phyloP scores from a whole-genome alignment of 2,329 filamentous ascomycete genomes.

The Sarocladiaceae sp. region DNA sequence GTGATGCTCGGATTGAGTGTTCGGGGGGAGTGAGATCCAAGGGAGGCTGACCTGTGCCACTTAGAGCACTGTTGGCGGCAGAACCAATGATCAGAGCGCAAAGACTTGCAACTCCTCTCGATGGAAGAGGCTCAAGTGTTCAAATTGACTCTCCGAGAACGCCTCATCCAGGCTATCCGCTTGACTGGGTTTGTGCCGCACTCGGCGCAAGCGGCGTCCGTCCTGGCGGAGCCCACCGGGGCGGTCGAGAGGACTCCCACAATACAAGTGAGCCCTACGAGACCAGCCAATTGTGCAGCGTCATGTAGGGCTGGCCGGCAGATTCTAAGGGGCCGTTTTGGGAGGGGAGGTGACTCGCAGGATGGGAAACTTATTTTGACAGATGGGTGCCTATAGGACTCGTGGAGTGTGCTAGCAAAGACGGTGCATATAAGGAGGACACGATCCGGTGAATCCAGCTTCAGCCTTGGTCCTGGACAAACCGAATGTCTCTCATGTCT shows the following conservation, averaged over 20 bases:
- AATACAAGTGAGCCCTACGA: not conserved
- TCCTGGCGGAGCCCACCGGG: not conserved
- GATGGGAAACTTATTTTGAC: not conserved
- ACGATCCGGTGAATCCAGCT: not conserved
- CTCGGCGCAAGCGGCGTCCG: not conserved
- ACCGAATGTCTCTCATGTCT: not conserved
- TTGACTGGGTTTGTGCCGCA: not conserved
- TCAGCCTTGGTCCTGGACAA: no score
- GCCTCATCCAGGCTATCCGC: not conserved
- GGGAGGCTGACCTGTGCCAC: not conserved
- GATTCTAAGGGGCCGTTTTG: not conserved
- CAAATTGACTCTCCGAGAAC: not conserved
- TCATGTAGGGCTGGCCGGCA: no score
- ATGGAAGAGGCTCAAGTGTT: not conserved
- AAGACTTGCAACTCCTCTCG: not conserved
- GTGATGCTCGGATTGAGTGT: not conserved
- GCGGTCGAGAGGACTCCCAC: not conserved
- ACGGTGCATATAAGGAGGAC: not conserved
- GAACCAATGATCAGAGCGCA: not conserved
- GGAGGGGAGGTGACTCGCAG: not conserved
- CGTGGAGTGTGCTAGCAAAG: not conserved
- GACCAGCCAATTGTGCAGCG: not conserved
- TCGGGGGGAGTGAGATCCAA: not conserved
- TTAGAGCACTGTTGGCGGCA: not conserved
- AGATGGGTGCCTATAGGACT: conserved; percentile 6